phyloP scores from a whole-genome alignment of 2,329 filamentous ascomycete genomes.

The Dactylellina leptospora region DNA sequence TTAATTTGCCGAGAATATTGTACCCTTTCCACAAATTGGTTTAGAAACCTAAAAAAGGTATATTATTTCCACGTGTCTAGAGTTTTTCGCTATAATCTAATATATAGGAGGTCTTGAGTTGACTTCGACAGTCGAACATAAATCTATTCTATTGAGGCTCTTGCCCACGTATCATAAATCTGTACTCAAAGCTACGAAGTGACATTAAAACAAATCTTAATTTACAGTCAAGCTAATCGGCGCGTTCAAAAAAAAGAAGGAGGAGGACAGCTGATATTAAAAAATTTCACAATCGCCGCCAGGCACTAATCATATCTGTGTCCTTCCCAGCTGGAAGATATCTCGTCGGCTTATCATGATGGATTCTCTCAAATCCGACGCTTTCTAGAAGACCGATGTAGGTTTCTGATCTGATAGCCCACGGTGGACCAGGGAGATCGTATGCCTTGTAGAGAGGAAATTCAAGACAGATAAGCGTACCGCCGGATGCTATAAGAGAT shows the following conservation, averaged over 20 bases:
- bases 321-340: constrained; percentile 59
- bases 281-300: constrained; percentile 52
- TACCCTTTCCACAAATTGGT: no score
- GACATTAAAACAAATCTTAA: neutral
- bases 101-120: no score
- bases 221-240: neutral
- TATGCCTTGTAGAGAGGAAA: constrained; percentile 62
- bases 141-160: no score
- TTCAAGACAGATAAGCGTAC: constrained; percentile 61
- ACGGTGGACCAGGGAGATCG: constrained; percentile 60
- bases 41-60: no score
- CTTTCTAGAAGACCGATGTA: constrained; percentile 54
- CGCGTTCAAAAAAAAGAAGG: neutral
- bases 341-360: constrained; percentile 58
- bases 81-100: no score
- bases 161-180: no score
- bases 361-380: constrained; percentile 56
- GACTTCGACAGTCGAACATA: no score
- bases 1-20: no score
- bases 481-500: constrained; percentile 58
- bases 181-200: no score
- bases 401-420: constrained; percentile 58
- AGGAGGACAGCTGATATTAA: neutral
- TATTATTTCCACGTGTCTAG: no score
- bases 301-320: constrained; percentile 60